Percentiles rank a stretch among this genome's conserved stretches.
phyloP scores from a whole-genome alignment of 2,329 filamentous ascomycete genomes.

The Zymoseptoria crescenta region DNA sequence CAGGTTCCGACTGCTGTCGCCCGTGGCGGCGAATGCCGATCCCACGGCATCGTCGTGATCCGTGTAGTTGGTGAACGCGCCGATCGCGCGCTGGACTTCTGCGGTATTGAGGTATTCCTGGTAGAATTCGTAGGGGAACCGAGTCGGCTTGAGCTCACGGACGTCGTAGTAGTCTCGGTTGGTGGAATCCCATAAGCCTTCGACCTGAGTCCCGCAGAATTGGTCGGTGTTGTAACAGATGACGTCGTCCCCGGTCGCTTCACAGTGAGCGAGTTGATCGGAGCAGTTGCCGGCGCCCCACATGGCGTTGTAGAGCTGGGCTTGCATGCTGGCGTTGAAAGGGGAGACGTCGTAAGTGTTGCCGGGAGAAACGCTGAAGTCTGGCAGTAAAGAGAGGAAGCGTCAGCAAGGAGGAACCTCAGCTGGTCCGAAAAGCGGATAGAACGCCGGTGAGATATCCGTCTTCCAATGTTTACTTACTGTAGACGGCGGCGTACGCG shows the following conservation, averaged over 20 bases:
- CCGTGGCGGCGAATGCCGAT: conserved; percentile 40
- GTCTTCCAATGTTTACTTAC: no score
- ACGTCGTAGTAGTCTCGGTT: conserved; percentile 55
- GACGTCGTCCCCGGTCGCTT: conserved; percentile 42
- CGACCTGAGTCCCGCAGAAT: no score
- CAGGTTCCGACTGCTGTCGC: conserved; percentile 43
- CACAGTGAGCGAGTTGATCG: conserved; percentile 50
- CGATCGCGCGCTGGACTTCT: conserved; percentile 49
- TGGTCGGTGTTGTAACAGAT: conserved; percentile 48
- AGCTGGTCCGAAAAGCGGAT: no score
- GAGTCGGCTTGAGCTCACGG: conserved; percentile 47
- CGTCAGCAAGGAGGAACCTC: no score
- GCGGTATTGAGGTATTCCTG: conserved; percentile 51
- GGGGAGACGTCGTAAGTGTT: conserved; percentile 51
- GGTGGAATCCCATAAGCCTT: conserved; percentile 41
- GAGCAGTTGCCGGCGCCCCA: conserved; percentile 55
- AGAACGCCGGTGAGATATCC: no score
- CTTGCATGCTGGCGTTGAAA: conserved; percentile 43
- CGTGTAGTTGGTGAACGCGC: conserved; percentile 53
- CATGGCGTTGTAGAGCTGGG: conserved; percentile 50
- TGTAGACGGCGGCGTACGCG: conserved; percentile 51
- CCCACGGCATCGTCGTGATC: no score
- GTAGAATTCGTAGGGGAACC: conserved; percentile 44
- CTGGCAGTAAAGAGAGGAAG: no score
- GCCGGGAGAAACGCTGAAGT: conserved; percentile 48